These are phyloP conservation scores for Fremontodendron californicum DNA, from an alignment of 345 rosid species.

Conservation along the genomic window DNA sequence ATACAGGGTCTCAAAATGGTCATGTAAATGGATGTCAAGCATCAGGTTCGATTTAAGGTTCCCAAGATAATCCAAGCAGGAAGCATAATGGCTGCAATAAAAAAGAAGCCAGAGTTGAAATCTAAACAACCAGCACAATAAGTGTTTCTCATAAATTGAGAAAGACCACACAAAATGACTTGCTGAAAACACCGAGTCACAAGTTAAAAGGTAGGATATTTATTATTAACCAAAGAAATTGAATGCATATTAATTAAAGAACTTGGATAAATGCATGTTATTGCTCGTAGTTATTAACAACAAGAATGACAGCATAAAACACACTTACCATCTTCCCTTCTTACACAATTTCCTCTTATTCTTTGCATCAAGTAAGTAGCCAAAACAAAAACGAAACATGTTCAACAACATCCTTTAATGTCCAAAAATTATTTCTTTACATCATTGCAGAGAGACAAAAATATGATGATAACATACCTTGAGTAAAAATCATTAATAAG, in stretches of 20 bases:
- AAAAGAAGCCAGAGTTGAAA: slow-evolving; percentile 6
- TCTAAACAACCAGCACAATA: background rate
- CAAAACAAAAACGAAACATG: background rate
- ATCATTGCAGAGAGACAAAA: background rate
- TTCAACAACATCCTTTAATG: background rate
- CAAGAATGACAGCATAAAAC: background rate
- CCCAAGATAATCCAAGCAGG: slow-evolving; percentile 86
- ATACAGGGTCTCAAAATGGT: slow-evolving; percentile 80
- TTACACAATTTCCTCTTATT: background rate
- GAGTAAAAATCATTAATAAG: slow-evolving; percentile 93
- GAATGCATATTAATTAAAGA: background rate
- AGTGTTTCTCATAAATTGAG: background rate
- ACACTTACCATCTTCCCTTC: background rate
- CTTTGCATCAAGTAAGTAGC: background rate
- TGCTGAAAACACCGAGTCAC: background rate
- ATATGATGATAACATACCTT: slow-evolving; percentile 42
- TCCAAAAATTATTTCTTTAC: background rate
- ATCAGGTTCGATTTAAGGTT: slow-evolving; percentile 78
- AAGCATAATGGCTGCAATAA: slow-evolving; percentile 78
- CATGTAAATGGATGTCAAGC: slow-evolving; percentile 91
- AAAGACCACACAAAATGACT: background rate
- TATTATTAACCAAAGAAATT: background rate
- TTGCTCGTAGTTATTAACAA: background rate
- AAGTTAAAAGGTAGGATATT: background rate
- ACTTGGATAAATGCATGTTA: background rate